Base-by-base conservation (phyloP, 768 basidiomycete genomes). In the Holtermannia corniformis region DNA sequence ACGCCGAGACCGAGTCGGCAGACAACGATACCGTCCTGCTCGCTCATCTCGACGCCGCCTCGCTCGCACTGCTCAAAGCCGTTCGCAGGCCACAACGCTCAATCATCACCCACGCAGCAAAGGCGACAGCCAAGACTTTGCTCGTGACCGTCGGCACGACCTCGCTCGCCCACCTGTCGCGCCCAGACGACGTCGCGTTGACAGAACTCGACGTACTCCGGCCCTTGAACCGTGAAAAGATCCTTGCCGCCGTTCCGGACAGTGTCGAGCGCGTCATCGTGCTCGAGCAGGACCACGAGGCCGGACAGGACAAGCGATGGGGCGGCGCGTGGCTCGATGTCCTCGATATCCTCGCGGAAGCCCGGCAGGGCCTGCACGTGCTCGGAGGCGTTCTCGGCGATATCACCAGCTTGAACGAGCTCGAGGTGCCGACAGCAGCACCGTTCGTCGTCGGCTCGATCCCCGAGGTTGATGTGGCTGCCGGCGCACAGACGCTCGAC, bases 241-340 rank as follows among this genome's bases (percentile, higher is more conserved):
- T 93, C 27, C 72, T 82, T 43, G 72, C 68, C 37, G 76, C 75
- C 28, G 78, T 93, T 27, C 83, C 88, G 11, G 56, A 74, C 0
- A 81, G 82, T 1, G 79, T 78, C 24, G 78, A 77, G 14, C 82
- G 80, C 20, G 79, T 93, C 50, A 75, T 92, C 53, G 83, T 92
- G 16, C 78, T 92, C 11, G 91, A 93, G 66, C 88, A 91, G 68
- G 75, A 85, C 5, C 78, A 78, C 62, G 77, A 75, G 58, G 27
- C 87, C 89, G 57, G 76, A 80, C 42, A 47, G 77, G 77, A 44
- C 76, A 78, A 54, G 73, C 0, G 76, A 78, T 19, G 69, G 74
- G 25, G 76, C 40, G 20, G 53, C 50, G 22, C 45, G 32, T 14
- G 46, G 5, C 79, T 85, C 4, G 56, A 74, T 11, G 76, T 91